Evolutionary conservation across 1,139 yeast genomes (phyloP).

Genomic region (Suhomyces chickasaworum): DNA sequence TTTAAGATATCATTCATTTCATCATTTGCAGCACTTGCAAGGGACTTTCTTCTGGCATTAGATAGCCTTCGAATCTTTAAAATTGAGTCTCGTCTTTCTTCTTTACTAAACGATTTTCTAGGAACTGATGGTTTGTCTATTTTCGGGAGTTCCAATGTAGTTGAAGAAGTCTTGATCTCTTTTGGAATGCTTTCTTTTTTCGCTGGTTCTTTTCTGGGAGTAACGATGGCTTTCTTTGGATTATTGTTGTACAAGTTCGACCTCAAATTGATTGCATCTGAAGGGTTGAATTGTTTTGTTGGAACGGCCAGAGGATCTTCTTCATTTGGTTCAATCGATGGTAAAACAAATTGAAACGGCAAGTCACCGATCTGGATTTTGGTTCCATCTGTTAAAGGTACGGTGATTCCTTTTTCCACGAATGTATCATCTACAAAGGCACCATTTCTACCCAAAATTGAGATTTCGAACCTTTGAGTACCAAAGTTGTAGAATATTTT

Average conservation of each 20-base stretch:
- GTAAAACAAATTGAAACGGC: slow-evolving; percentile 81
- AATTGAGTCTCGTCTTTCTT: slow-evolving; percentile 18
- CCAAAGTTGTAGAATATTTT: slow-evolving; percentile 95
- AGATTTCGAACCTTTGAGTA: slow-evolving; percentile 85
- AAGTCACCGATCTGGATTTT: slow-evolving; percentile 93
- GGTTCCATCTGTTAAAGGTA: slow-evolving; percentile 77
- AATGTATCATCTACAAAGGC: slow-evolving; percentile 91
- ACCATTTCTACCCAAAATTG: slow-evolving; percentile 91
- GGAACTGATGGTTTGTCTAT: slow-evolving; percentile 8
- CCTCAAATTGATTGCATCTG: slow-evolving; percentile 55
- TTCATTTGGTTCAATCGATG: slow-evolving; percentile 46
- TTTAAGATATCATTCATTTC: slow-evolving; percentile 43
- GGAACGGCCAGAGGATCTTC: slow-evolving; percentile 22
- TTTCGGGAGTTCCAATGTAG: slow-evolving; percentile 1
- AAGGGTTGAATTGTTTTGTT: slow-evolving; percentile 50
- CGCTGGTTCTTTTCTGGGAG: slow-evolving; percentile 17
- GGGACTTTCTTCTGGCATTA: slow-evolving; percentile 42
- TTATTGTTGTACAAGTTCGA: slow-evolving; percentile 40
- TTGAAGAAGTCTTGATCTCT: background rate
- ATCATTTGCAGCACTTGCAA: slow-evolving; percentile 44
- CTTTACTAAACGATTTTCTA: slow-evolving; percentile 8
- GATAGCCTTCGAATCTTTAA: slow-evolving; percentile 34
- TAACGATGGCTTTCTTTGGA: slow-evolving; percentile 23
- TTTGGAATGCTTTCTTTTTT: slow-evolving; percentile 5
- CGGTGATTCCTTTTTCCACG: slow-evolving; percentile 86